Conservation (phyloP, 2,329 filamentous ascomycete genomes). For the Elsinoe fawcettii region DNA sequence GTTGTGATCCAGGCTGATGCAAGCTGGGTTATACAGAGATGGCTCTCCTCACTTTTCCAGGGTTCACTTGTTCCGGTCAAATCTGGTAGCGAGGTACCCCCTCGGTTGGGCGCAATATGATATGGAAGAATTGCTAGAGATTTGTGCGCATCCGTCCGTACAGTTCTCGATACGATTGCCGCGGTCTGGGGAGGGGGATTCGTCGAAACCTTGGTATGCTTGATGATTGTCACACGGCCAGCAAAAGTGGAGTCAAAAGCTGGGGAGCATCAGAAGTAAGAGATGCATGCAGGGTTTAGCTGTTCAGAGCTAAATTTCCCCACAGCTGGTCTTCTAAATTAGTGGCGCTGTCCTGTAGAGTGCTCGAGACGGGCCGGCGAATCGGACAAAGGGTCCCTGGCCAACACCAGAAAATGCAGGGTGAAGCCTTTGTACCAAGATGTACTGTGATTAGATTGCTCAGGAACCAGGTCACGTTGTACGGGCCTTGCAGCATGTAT, state of each 20-base stretch:
- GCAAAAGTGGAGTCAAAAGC: conserved; percentile 11
- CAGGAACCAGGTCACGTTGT: conserved; percentile 8
- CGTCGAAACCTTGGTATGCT: conserved; percentile 4
- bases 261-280: conserved; percentile 3
- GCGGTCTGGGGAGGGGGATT: background rate
- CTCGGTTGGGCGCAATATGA: background rate
- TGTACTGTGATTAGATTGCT: background rate
- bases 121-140: conserved; percentile 8
- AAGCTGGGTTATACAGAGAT: conserved; percentile 6
- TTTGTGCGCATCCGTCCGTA: background rate
- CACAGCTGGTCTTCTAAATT: background rate
- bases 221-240: conserved; percentile 5
- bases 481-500: background rate
- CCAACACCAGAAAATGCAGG: background rate
- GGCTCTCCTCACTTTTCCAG: background rate
- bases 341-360: background rate
- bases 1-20: conserved; percentile 5
- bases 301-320: conserved; percentile 5
- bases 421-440: conserved; percentile 1
- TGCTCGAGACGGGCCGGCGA: background rate
- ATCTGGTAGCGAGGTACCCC: background rate
- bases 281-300: conserved; percentile 3
- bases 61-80: conserved; percentile 6
- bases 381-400: background rate
- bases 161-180: background rate